Evolutionary conservation across 768 basidiomycete species (phyloP), one percentile per base, ranked within the genome.

Genomic region (Pholiota conissans): DNA sequence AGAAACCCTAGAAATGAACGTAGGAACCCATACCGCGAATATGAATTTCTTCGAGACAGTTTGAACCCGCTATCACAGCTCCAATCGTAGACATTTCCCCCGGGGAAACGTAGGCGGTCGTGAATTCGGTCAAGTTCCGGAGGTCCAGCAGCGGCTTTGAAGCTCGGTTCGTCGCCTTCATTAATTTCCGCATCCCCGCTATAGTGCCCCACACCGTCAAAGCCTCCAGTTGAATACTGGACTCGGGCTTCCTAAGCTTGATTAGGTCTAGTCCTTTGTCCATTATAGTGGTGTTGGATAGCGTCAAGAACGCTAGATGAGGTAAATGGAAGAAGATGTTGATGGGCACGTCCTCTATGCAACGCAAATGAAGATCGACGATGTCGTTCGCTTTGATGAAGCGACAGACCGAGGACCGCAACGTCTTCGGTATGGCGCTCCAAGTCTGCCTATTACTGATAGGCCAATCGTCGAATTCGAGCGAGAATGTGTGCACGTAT

Each of bases 401-500:
- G 26, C 28, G 50, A n/a, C 57, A 59, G 5, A 59, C 24, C 13
- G 58, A 40, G 32, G 37, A 45, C 34, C 32, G 14, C 26, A 55
- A 30, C 27, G 42, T 20, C 13, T 32, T 22, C 26, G 39, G 35
- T 27, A 61, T 39, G 3, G 46, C 35, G 28, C 47, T 32, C 59
- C 63, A 61, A 29, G 51, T 32, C n/a, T 58, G 48, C 26, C 29
- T 48, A 14, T 49, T 52, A 9, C 34, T 40, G 5, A 5, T n/a
- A 18, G 18, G 48, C 4, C 14, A 20, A 26, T 47, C 35, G 13
- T 27, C 8, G 51, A 59, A 58, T 27, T 46, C 37, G 20, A 61
- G 47, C 18, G 51, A 30, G 40, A 64, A 55, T 1, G 49, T 39
- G 3, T 40, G 56, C n/a, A 64, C 63, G 5, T 46, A 29, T 22